phyloP scores from a whole-genome alignment of 1,139 yeast genomes.

The Sugiyamaella xylanicola region DNA sequence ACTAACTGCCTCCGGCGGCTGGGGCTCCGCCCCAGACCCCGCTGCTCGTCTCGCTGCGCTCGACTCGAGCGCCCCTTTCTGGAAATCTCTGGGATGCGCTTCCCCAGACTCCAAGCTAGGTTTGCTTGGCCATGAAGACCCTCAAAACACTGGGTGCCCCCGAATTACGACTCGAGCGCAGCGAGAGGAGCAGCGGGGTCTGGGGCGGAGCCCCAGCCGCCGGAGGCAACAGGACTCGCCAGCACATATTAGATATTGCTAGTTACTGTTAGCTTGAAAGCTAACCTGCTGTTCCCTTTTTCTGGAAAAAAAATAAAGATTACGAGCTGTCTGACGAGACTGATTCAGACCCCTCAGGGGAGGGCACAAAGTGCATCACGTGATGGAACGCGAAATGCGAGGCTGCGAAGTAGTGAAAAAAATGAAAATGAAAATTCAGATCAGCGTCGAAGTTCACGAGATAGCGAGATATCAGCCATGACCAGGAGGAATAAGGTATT shows the following conservation, averaged over 20 bases:
- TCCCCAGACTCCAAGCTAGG: too few relatives aligned
- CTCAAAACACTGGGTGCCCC: too few relatives aligned
- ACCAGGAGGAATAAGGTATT: slow-evolving; percentile 33
- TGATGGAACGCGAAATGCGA: not conserved
- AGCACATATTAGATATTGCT: too few relatives aligned
- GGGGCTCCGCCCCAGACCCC: slow-evolving; percentile 3
- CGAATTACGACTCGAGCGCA: not conserved
- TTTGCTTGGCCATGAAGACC: too few relatives aligned
- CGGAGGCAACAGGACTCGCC: not conserved
- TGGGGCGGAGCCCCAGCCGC: not conserved
- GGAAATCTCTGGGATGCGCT: too few relatives aligned
- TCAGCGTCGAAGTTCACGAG: not conserved
- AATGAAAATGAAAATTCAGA: not conserved
- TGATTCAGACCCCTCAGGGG: too few relatives aligned
- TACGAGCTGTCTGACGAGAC: too few relatives aligned
- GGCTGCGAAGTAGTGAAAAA: not conserved
- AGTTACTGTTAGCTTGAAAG: too few relatives aligned
- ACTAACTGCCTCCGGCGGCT: not conserved
- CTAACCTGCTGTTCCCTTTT: too few relatives aligned
- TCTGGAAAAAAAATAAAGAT: too few relatives aligned
- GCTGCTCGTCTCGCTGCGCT: not conserved
- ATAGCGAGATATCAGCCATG: slow-evolving; percentile 22
- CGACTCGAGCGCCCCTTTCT: not conserved
- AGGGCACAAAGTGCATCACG: too few relatives aligned
- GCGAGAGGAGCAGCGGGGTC: not conserved